Conservation (phyloP, 345 rosid genomes). For the Lepidium sativum region DNA sequence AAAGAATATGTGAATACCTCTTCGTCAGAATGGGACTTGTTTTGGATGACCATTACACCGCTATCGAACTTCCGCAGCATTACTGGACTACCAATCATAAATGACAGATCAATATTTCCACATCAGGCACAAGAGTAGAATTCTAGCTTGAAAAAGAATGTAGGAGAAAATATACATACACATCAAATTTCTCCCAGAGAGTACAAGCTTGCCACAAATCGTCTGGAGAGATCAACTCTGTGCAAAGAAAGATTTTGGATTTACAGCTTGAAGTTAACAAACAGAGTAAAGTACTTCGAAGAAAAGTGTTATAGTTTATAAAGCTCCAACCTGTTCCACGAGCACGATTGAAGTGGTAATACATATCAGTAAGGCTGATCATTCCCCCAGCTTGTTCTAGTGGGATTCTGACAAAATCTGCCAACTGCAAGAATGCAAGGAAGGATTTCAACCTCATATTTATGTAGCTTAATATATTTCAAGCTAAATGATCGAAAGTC, state of each 20-base stretch:
- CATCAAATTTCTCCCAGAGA: slow-evolving; percentile 93
- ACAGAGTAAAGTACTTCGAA: not conserved
- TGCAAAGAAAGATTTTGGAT: not conserved
- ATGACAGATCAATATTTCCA: slow-evolving; percentile 12
- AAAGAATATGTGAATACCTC: slow-evolving; percentile 43
- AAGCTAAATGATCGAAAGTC: not conserved
- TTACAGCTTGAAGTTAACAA: not conserved
- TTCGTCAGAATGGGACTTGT: slow-evolving; percentile 84
- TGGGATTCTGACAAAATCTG: slow-evolving; percentile 90
- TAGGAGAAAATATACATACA: slow-evolving; percentile 36
- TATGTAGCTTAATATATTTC: not conserved
- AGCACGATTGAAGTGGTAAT: slow-evolving; percentile 93
- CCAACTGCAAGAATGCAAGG: slow-evolving; percentile 43
- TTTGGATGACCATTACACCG: slow-evolving; percentile 93
- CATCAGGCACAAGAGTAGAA: not conserved
- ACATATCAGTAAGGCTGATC: slow-evolving; percentile 87
- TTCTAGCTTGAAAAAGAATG: not conserved
- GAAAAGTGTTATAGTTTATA: not conserved
- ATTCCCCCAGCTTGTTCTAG: slow-evolving; percentile 89
- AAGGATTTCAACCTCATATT: slow-evolving; percentile 1
- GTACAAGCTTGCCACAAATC: slow-evolving; percentile 90
- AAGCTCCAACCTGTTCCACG: slow-evolving; percentile 74
- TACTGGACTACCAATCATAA: slow-evolving; percentile 64
- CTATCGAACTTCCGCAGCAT: slow-evolving; percentile 98
- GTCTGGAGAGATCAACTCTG: slow-evolving; percentile 94